These are phyloP conservation scores for Aurinia saxatilis DNA, from an alignment of 345 rosid genomes.

Conservation along the genomic window DNA sequence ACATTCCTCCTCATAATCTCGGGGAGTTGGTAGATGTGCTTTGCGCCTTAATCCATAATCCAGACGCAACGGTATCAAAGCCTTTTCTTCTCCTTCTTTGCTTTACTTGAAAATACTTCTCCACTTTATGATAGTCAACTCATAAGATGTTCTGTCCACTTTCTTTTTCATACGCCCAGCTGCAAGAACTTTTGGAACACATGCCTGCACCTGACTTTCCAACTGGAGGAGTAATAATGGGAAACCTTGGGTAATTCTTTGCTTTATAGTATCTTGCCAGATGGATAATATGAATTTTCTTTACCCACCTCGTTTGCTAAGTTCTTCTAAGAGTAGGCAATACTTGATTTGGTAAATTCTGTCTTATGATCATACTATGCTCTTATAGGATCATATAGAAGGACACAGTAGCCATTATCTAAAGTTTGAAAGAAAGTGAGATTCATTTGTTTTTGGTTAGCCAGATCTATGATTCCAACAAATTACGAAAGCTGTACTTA, in stretches of 20 bases:
- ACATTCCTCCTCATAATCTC: slow-evolving; percentile 97
- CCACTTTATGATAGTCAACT: not conserved
- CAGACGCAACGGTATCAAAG: slow-evolving; percentile 69
- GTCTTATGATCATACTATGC: not conserved
- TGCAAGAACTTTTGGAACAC: slow-evolving; percentile 95
- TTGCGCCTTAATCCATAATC: slow-evolving; percentile 81
- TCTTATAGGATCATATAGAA: not conserved
- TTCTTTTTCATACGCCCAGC: slow-evolving; percentile 37
- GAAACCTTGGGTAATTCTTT: slow-evolving; percentile 74
- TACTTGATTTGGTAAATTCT: not conserved
- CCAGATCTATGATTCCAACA: not conserved
- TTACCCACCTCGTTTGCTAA: not conserved
- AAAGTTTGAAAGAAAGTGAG: not conserved
- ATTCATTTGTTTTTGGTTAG: not conserved
- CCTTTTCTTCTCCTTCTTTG: not conserved
- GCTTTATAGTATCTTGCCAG: not conserved
- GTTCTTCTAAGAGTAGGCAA: not conserved
- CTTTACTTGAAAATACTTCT: not conserved
- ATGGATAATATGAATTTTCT: not conserved
- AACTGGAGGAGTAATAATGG: slow-evolving; percentile 95
- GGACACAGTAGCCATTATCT: not conserved
- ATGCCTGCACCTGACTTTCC: slow-evolving; percentile 99
- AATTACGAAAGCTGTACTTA: not conserved
- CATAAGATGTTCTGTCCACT: slow-evolving; percentile 9
- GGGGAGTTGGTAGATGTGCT: slow-evolving; percentile 95